A percentile compares a stretch with the other conserved stretches of the same genome.
phyloP scores from a whole-genome alignment of 768 basidiomycete genomes.

The Termitomyces sp. region DNA sequence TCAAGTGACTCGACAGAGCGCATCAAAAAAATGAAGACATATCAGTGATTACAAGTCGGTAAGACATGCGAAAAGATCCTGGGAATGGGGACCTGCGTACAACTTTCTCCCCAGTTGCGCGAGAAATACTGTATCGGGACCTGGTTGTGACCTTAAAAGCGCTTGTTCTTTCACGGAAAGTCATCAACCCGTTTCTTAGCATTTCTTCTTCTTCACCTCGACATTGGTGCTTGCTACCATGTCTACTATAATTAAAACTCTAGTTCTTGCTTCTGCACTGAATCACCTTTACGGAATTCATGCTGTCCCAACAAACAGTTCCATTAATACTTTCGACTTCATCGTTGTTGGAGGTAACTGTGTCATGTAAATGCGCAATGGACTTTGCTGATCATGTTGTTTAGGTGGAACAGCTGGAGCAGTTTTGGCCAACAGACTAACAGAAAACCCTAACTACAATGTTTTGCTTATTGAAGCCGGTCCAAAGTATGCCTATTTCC shows the following conservation, averaged over 20 bases:
- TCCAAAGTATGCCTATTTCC: not conserved
- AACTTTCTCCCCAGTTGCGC: not conserved
- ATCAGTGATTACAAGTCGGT: not conserved
- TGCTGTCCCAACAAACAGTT: not conserved
- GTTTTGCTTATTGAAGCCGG: slow-evolving; percentile 11
- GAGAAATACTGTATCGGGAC: no score
- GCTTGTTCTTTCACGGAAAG: not conserved
- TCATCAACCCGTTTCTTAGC: not conserved
- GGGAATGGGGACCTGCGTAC: not conserved
- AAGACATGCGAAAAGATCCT: not conserved
- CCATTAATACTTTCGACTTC: not conserved
- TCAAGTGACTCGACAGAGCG: not conserved
- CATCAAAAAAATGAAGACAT: not conserved
- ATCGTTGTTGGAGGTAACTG: slow-evolving; percentile 7
- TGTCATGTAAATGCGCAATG: not conserved
- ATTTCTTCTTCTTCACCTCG: not conserved
- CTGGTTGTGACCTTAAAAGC: not conserved
- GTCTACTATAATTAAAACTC: not conserved
- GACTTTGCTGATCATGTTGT: not conserved
- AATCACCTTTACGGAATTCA: not conserved
- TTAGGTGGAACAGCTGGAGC: slow-evolving; percentile 9
- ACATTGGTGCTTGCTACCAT: not conserved
- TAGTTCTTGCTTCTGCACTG: not conserved
- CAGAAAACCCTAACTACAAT: slow-evolving; percentile 7
- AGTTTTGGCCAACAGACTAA: slow-evolving; percentile 6